Evolutionary conservation across 805 yeast species (phyloP).

Genomic region (Hermanozyma aechmeae): DNA sequence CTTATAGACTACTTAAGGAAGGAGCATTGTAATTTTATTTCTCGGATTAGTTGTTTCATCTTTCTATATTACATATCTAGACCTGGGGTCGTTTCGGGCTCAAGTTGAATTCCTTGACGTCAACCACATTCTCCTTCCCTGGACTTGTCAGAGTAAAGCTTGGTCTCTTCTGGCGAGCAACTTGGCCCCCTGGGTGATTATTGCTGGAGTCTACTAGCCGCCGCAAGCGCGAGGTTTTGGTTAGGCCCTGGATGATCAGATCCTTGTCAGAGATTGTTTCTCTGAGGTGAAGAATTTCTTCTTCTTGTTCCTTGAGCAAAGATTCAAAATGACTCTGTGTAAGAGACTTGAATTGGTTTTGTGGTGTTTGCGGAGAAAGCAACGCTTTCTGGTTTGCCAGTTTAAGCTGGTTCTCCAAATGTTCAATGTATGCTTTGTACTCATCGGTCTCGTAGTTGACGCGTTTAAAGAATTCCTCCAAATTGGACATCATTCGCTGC

Average conservation of each 20-base stretch:
- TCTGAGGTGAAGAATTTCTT: slow-evolving; percentile 57
- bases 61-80: no score
- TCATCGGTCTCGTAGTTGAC: slow-evolving; percentile 48
- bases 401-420: slow-evolving; percentile 47
- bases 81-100: slow-evolving; percentile 3
- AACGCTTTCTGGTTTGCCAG: slow-evolving; percentile 12
- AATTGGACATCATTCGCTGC: slow-evolving; percentile 35
- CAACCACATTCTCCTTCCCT: slow-evolving; percentile 6
- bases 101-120: slow-evolving; percentile 4
- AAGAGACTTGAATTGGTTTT: slow-evolving; percentile 1
- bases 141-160: slow-evolving; percentile 4
- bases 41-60: no score
- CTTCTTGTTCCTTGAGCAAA: slow-evolving; percentile 51
- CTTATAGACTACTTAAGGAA: neutral
- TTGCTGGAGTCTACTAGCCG: slow-evolving; percentile 31
- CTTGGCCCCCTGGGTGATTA: no score
- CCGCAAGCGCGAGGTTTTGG: slow-evolving; percentile 55
- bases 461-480: slow-evolving; percentile 39
- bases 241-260: slow-evolving; percentile 64
- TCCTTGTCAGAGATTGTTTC: slow-evolving; percentile 65
- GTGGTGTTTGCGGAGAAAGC: neutral
- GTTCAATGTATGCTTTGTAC: slow-evolving; percentile 47
- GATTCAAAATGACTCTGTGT: slow-evolving; percentile 14
- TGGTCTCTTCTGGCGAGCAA: no score
- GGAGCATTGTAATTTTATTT: no score